Base-by-base conservation (phyloP, 768 basidiomycete species). In the Neoboletus subvelutipes region DNA sequence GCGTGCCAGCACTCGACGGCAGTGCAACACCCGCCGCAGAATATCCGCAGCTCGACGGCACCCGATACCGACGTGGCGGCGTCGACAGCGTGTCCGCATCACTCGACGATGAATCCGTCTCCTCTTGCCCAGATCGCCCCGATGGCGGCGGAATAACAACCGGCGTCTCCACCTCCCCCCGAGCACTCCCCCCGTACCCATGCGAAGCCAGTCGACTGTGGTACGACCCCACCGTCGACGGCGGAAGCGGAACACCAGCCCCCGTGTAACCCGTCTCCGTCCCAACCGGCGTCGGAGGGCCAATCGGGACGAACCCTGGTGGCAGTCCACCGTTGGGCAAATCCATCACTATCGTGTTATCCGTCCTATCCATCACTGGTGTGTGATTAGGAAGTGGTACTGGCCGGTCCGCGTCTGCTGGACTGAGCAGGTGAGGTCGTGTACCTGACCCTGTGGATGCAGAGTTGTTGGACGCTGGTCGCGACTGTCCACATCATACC, bases 321-420 rank as follows among this genome's bases (percentile, higher is more conserved):
- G 77, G 77, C 0, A 76, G 69, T 26, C 58, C 59, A 1, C 70
- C 69, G 12, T 63, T 58, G 1, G 69, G 63, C 18, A 74, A 28
- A 1, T 49, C 61, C 58, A 75, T 67, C 56, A 59, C 62, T n/a
- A 68, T 63, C 33, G 57, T 61, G 9, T 49, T 40, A 5, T 57
- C 53, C 18, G 54, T 47, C 48, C 36, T 22, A 1, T 60, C 56
- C 48, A 1, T 57, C 28, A n/a, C 40, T 4, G 58, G 45, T 9
- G 53, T 57, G 13, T 60, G 50, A 0, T 59, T 50, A 2, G 73
- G 73, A 17, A 71, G 70, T 8, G 76, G 69, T n/a, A 73, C 41
- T 0, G 70, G 70, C n/a, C 73, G 65, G 33, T 75, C 74, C 4
- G 76, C 77, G 43, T 78, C 77, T 5, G 71, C 75, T 42, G 75